Evolutionary conservation across 371 early-diverging fungal genomes (phyloP), one percentile per base, ranked within the genome.

Genomic region (Mortierella sp.): DNA sequence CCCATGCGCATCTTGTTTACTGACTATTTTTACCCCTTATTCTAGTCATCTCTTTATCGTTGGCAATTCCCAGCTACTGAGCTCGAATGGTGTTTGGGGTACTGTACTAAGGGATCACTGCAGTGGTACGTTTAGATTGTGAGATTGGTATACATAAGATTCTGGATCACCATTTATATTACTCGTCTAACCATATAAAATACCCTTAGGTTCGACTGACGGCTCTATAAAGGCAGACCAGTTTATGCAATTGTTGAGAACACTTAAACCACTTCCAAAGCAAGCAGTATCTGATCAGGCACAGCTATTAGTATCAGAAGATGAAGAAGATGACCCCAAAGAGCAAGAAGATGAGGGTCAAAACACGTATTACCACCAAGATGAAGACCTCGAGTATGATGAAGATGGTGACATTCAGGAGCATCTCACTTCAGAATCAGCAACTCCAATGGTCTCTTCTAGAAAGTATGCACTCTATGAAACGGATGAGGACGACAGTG

Each of bases 31-130:
- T n/a, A 51, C n/a, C 43, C 43, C 43, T 14, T 43, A 43, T 16
- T n/a, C 12, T 71, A 89, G 92, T 8, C 94, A 93, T 73, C 74
- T 93, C 66, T 86, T 93, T 64, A 86, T 93, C 14, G 74, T 92
- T 10, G 94, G 94, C 0, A 86, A 87, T 39, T 72, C 77, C 26
- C 72, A 67, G 18, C 66, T 81, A 9, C 28, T 81, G 2, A 59
- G 57, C 18, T 63, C 77, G 3, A 81, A 73, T 35, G 51, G 61
- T 3, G 37, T 73, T 1, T 81, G 83, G 83, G 68, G 77, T 14
- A 28, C 69, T 0, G 49, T 81, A 8, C 60, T 81, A 40, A 72
- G 67, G 11, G 64, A 66, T 20, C 83, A 81, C n/a, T 81, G 83
- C 47, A 47, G 24, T 3, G 57, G 83, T 81, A 81, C 0, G 68